phyloP scores from a whole-genome alignment of 306 rosid species.

The Quercus rubra region DNA sequence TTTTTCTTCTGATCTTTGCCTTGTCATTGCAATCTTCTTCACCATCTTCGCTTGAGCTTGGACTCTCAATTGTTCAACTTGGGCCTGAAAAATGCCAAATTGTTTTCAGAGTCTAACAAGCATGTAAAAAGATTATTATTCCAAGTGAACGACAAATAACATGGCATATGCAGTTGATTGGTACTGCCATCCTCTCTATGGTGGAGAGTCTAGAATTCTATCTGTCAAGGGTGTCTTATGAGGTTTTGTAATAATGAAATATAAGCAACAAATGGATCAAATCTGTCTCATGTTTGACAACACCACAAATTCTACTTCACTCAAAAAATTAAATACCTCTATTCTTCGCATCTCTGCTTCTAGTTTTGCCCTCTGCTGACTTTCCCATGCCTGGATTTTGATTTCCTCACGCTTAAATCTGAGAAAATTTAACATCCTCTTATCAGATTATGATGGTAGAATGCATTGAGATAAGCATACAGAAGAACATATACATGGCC shows the following conservation, averaged over 20 bases:
- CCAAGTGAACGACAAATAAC: not conserved
- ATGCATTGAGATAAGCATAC: not conserved
- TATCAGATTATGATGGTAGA: slow-evolving; percentile 9
- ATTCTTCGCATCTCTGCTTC: slow-evolving; percentile 83
- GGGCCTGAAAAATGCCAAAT: slow-evolving; percentile 44
- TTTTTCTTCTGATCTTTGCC: slow-evolving; percentile 83
- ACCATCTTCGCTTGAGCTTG: slow-evolving; percentile 81
- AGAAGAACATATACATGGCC: not conserved
- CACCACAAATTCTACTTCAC: too few relatives aligned
- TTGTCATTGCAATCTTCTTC: slow-evolving; percentile 76
- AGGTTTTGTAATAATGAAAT: not conserved
- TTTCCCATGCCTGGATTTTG: slow-evolving; percentile 95
- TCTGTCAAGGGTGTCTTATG: not conserved
- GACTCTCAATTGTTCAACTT: slow-evolving; percentile 78
- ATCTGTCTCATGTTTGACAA: not conserved
- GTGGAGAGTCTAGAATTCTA: not conserved
- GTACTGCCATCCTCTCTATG: not conserved
- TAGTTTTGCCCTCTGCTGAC: slow-evolving; percentile 73
- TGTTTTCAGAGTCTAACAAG: not conserved
- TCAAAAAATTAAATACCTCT: slow-evolving; percentile 51
- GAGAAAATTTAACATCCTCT: slow-evolving; percentile 20
- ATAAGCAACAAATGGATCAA: not conserved
- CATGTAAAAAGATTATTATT: not conserved
- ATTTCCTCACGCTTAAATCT: slow-evolving; percentile 91
- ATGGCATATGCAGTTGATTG: not conserved